A percentile compares a stretch with the other conserved stretches of the same genome.
These are phyloP conservation scores for Trametes punicea DNA, from an alignment of 768 basidiomycete genomes.

Conservation along the genomic window DNA sequence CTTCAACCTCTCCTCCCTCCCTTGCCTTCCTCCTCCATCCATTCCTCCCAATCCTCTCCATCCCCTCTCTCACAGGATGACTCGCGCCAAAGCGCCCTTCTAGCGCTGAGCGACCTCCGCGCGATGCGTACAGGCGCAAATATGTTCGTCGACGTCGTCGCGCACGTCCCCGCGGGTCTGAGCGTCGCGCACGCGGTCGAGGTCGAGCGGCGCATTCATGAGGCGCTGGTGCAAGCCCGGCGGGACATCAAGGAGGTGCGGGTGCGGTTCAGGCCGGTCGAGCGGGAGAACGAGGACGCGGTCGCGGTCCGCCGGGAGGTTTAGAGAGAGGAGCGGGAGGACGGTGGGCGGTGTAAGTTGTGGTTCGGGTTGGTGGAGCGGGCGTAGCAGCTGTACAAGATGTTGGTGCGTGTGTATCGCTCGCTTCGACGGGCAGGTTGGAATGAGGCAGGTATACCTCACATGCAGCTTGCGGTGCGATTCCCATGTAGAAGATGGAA, in stretches of 20 bases:
- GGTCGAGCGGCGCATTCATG: constrained; percentile 61
- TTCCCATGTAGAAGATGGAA: too few relatives aligned
- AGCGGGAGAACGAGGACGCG: constrained; percentile 9
- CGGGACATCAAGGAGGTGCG: constrained; percentile 73
- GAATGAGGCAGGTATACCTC: too few relatives aligned
- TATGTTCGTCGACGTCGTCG: constrained; percentile 80
- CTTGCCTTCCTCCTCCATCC: constrained; percentile 26
- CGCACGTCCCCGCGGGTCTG: constrained; percentile 57
- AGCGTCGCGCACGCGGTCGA: constrained; percentile 55
- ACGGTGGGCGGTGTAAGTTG: too few relatives aligned
- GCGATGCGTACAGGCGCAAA: constrained; percentile 78
- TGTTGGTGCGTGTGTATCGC: too few relatives aligned
- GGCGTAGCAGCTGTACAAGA: too few relatives aligned
- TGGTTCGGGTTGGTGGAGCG: too few relatives aligned
- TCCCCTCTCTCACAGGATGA: neutral
- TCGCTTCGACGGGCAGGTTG: too few relatives aligned
- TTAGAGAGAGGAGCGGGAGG: too few relatives aligned
- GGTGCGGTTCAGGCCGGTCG: constrained; percentile 55
- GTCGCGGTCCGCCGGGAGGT: neutral
- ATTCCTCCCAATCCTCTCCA: neutral
- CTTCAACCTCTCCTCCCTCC: constrained; percentile 52
- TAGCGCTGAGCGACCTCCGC: constrained; percentile 53
- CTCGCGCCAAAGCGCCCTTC: constrained; percentile 33
- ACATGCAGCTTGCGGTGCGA: too few relatives aligned
- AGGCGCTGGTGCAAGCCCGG: constrained; percentile 50